These are phyloP conservation scores for Lonicera japonica DNA, from an alignment of 129 eudicot species.

Conservation along the genomic window DNA sequence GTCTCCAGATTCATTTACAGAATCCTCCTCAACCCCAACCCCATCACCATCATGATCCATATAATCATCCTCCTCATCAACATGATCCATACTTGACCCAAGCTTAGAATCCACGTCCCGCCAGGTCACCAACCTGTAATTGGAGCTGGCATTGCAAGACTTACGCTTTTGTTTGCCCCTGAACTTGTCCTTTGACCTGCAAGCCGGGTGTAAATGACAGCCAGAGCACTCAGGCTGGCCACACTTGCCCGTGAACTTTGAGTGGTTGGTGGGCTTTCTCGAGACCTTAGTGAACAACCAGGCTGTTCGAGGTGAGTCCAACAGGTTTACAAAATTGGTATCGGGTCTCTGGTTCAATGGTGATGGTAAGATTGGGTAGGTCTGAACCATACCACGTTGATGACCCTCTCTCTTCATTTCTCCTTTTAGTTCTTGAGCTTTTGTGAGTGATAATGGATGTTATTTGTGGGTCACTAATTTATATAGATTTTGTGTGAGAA, in stretches of 20 bases:
- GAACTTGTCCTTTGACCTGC: constrained; percentile 47
- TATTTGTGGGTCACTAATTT: no score
- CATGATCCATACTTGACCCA: constrained; percentile 11
- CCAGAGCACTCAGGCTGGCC: constrained; percentile 35
- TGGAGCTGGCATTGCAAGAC: constrained; percentile 18
- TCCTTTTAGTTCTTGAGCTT: constrained; percentile 1
- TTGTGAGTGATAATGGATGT: no score
- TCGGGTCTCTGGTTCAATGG: constrained; percentile 8
- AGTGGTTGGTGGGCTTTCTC: constrained; percentile 60
- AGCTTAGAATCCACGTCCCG: constrained; percentile 23
- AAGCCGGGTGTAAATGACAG: constrained; percentile 43
- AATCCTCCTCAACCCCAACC: constrained; percentile 12
- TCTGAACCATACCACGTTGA: constrained; percentile 42
- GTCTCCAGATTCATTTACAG: constrained; percentile 4
- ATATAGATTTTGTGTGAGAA: no score
- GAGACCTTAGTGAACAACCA: constrained; percentile 48
- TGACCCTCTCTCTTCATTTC: constrained; percentile 48
- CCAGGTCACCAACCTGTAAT: constrained; percentile 18
- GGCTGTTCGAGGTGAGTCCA: constrained; percentile 32
- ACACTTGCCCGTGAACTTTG: constrained; percentile 66
- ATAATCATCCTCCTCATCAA: constrained; percentile 19
- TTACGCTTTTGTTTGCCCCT: constrained; percentile 47
- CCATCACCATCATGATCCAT: constrained; percentile 18
- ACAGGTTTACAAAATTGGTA: constrained; percentile 15
- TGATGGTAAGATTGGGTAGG: constrained; percentile 19